A percentile compares a stretch with the other conserved stretches of the same genome.
Conservation (phyloP, 805 yeast species). For the Millerozyma miso region DNA sequence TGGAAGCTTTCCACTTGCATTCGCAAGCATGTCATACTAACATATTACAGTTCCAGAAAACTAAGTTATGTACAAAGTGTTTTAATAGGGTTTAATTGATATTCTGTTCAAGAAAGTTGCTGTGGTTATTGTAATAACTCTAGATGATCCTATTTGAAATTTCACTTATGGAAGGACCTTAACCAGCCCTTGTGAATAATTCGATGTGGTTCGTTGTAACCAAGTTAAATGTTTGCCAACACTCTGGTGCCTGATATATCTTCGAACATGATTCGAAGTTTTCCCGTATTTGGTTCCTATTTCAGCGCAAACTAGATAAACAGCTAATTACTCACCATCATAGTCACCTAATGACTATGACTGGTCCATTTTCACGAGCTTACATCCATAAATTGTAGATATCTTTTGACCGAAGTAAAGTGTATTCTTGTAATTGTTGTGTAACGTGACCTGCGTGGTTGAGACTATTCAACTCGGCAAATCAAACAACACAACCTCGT, state of each 20-base stretch:
- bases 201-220: no score
- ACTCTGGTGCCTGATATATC: slow-evolving; percentile 75
- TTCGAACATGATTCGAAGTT: slow-evolving; percentile 4
- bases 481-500: not conserved
- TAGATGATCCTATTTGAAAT: not conserved
- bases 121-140: slow-evolving; percentile 9
- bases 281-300: slow-evolving; percentile 73
- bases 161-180: no score
- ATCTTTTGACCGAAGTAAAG: not conserved
- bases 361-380: slow-evolving; percentile 71
- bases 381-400: slow-evolving; percentile 25
- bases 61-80: slow-evolving; percentile 46
- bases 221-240: slow-evolving; percentile 67
- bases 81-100: slow-evolving; percentile 34
- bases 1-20: not conserved
- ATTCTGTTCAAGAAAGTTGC: slow-evolving; percentile 16
- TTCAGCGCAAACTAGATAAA: slow-evolving; percentile 78
- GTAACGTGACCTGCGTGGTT: not conserved
- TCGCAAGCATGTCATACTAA: slow-evolving; percentile 8
- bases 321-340: slow-evolving; percentile 72
- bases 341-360: slow-evolving; percentile 38
- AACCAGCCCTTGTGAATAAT: no score
- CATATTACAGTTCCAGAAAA: slow-evolving; percentile 57
- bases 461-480: not conserved
- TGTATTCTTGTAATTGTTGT: not conserved